phyloP scores from a whole-genome alignment of 495 filamentous ascomycete species.

The Aspergillus affinis region DNA sequence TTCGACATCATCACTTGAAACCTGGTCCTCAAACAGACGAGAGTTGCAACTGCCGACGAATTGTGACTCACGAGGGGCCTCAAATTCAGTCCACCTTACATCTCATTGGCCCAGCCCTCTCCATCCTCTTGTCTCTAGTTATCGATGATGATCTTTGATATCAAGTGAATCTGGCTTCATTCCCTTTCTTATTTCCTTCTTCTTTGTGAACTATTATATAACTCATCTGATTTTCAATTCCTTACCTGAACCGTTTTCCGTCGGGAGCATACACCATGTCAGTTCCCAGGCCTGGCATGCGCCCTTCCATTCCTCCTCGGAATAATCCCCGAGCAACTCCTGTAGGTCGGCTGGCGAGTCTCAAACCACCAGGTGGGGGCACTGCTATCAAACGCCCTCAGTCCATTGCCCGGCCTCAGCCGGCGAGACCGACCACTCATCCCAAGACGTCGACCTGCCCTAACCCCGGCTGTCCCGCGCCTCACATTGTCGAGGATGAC shows the following conservation, averaged over 20 bases:
- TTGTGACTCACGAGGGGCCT: too few relatives aligned
- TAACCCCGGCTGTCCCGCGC: conserved; percentile 49
- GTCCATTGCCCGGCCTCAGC: conserved; percentile 33
- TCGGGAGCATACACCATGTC: conserved; percentile 26
- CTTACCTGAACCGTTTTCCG: not conserved
- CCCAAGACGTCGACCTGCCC: conserved; percentile 46
- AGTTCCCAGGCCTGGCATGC: conserved; percentile 31
- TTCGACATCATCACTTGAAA: too few relatives aligned
- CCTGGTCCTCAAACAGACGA: too few relatives aligned
- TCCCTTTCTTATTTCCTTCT: not conserved
- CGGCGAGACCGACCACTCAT: conserved; percentile 38
- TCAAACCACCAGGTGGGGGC: conserved; percentile 31
- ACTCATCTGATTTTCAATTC: not conserved
- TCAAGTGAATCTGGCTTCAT: not conserved
- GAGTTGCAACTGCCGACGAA: too few relatives aligned
- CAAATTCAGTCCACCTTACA: too few relatives aligned
- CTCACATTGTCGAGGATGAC: conserved; percentile 53
- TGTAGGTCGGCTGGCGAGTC: conserved; percentile 42
- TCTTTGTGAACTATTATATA: conserved; percentile 3
- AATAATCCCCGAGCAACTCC: conserved; percentile 35
- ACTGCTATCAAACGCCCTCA: conserved; percentile 42
- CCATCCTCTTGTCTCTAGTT: not conserved
- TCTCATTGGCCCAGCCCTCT: too few relatives aligned
- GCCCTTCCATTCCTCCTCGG: conserved; percentile 34
- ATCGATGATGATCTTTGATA: not conserved